phyloP scores from a whole-genome alignment of 768 basidiomycete species.

The Mycena maculata region DNA sequence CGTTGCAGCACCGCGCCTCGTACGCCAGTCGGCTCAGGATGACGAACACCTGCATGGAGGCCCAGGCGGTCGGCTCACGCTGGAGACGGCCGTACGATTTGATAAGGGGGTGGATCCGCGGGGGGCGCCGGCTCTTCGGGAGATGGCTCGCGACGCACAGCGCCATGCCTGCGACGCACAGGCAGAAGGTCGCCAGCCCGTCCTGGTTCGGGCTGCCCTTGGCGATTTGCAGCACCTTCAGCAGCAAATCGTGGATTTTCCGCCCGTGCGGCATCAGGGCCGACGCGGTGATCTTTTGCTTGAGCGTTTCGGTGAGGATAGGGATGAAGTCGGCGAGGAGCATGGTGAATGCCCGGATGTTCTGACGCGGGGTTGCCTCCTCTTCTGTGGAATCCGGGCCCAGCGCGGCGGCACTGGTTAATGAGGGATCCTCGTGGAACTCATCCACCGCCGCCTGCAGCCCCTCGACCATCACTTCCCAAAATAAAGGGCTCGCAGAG shows the following conservation, averaged over 20 bases:
- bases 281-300: neutral
- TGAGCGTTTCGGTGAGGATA: constrained; percentile 16
- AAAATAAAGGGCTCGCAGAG: neutral
- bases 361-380: neutral
- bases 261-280: neutral
- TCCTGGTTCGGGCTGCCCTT: neutral
- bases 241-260: constrained; percentile 4
- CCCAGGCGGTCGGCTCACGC: neutral
- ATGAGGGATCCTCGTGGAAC: neutral
- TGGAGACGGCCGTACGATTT: neutral
- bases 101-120: neutral
- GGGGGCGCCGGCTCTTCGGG: neutral
- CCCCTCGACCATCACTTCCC: neutral
- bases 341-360: neutral
- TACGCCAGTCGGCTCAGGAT: neutral
- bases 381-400: neutral
- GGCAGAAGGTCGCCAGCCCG: neutral
- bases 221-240: neutral
- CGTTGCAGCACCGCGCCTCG: constrained; percentile 17
- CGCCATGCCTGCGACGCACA: neutral
- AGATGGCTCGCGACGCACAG: neutral
- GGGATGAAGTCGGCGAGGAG: neutral
- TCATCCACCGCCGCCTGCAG: constrained; percentile 1
- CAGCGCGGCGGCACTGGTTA: neutral
- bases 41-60: neutral